Base-by-base conservation (phyloP, 495 filamentous ascomycete species). In the Jackrogersella multiformis region DNA sequence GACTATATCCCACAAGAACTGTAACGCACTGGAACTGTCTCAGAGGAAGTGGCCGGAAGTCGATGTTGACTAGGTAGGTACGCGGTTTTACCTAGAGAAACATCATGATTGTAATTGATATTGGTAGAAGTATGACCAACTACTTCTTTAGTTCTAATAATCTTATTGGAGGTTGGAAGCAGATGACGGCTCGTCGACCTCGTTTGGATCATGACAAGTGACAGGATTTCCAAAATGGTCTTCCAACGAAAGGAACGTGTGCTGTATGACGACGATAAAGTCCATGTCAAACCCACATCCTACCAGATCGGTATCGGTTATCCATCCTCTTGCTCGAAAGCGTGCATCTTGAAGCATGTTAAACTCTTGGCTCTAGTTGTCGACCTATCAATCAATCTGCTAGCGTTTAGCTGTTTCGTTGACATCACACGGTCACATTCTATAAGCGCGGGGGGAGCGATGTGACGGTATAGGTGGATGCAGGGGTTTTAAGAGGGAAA, bases 371-470 rank as follows among this genome's bases (percentile, higher is more conserved):
- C 42, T 18, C 5, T 60, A 30, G 21, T 38, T 10, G 44, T 20
- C 34, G 34, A n/a, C 28, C 21, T 32, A 51, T 42, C 35, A 18
- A 58, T 54, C 45, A 35, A 44, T 44, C 7, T 42, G 36, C 10
- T 57, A 32, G 51, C 64, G 48, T 59, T 55, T 54, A 32, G 28
- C 60, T 41, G 56, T 24, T 57, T 60, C 34, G 51, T 64, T 69
- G 66, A 69, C 66, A 69, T 69, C 66, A 69, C 60, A 64, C 44
- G 5, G 66, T 64, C 49, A 46, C 66, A 69, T 69, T 60, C 32
- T 61, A 6, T 45, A 34, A 59, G 60, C 56, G 61, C 61, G 66
- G 60, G 55, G 65, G 52, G 20, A 42, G 49, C 61, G 66, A 69
- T 69, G 66, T 51, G 41, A 69, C 60, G 42, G 10, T 42, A 61